phyloP scores from a whole-genome alignment of 139 green algal species.

The Monoraphidium neglectum region DNA sequence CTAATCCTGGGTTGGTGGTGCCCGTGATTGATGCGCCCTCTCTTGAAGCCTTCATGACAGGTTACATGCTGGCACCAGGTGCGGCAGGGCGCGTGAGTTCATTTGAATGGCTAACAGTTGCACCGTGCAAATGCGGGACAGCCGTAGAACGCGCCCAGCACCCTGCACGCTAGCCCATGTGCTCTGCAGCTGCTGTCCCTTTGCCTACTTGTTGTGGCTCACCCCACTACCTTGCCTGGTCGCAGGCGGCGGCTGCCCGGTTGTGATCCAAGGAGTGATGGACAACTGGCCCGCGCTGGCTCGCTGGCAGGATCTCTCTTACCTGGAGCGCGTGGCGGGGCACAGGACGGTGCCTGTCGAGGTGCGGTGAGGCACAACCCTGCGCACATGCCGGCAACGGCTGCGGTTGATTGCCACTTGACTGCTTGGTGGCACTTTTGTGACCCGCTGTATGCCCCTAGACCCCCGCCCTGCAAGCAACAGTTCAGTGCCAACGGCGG shows the following conservation, averaged over 20 bases:
- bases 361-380: conserved; percentile 34
- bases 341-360: conserved; percentile 90
- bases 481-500: no score
- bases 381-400: no score
- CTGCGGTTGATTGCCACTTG: no score
- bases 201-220: conserved; percentile 15
- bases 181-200: conserved; percentile 14
- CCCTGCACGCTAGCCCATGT: not conserved
- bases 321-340: conserved; percentile 73
- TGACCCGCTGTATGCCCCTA: no score
- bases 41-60: conserved; percentile 62
- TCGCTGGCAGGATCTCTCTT: conserved; percentile 68
- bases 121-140: not conserved
- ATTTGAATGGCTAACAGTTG: conserved; percentile 13
- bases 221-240: no score
- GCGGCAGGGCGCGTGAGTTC: not conserved
- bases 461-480: no score
- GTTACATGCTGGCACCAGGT: conserved; percentile 46
- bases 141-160: not conserved
- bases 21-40: conserved; percentile 35
- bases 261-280: conserved; percentile 58
- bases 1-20: conserved; percentile 6
- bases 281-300: conserved; percentile 80
- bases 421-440: no score
- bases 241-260: conserved; percentile 35